A percentile compares a stretch with the other conserved stretches of the same genome.
phyloP scores from a whole-genome alignment of 495 filamentous ascomycete genomes.

The Talaromyces ruber region DNA sequence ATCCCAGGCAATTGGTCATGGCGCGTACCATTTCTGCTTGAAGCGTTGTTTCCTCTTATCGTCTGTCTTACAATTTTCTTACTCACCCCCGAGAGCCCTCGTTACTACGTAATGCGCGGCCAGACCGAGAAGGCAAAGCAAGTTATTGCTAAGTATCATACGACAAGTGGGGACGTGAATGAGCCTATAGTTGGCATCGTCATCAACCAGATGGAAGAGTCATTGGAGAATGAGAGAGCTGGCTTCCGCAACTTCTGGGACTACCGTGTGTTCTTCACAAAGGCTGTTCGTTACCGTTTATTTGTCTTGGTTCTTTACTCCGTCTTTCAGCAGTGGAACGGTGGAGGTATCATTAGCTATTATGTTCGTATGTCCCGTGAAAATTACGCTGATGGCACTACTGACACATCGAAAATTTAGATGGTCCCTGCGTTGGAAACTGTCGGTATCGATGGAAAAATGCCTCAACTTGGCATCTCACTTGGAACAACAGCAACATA shows the following conservation, averaged over 20 bases:
- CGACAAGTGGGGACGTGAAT: constrained; percentile 25
- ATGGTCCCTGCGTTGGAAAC: constrained; percentile 28
- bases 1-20: constrained; percentile 21
- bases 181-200: constrained; percentile 30
- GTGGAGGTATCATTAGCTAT: constrained; percentile 32
- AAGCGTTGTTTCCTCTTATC: constrained; percentile 28
- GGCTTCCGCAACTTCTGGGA: constrained; percentile 25
- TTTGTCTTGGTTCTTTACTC: constrained; percentile 30
- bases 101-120: constrained; percentile 31
- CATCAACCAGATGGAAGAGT: constrained; percentile 32
- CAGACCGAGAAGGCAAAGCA: constrained; percentile 23
- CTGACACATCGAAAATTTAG: constrained; percentile 11
- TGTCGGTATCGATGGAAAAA: constrained; percentile 20
- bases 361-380: constrained; percentile 16
- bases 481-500: constrained; percentile 30
- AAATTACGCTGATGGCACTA: neutral
- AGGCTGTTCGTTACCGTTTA: constrained; percentile 24
- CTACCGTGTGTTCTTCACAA: constrained; percentile 29
- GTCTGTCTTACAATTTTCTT: constrained; percentile 29
- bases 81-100: constrained; percentile 31
- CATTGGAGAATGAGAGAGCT: constrained; percentile 20
- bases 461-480: constrained; percentile 25
- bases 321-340: constrained; percentile 37
- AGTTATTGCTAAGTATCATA: constrained; percentile 29
- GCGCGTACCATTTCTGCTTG: constrained; percentile 29